These are phyloP conservation scores for Russula griseocarnosa DNA, from an alignment of 768 basidiomycete species.

Conservation along the genomic window DNA sequence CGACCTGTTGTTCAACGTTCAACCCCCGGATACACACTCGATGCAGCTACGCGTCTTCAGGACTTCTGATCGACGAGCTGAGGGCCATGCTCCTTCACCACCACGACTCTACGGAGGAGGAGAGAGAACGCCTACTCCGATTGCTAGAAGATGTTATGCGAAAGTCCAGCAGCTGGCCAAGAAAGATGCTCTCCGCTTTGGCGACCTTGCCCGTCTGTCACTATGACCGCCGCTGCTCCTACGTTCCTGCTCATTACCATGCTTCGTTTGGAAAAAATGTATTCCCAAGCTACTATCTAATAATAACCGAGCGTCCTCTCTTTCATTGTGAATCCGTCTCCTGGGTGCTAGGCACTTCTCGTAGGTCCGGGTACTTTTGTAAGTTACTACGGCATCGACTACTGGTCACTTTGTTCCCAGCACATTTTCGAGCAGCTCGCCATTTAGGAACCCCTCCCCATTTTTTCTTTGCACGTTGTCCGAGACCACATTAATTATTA, in stretches of 20 bases:
- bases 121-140: slow-evolving; percentile 15
- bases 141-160: slow-evolving; percentile 22
- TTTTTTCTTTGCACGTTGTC: not conserved
- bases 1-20: too few relatives aligned
- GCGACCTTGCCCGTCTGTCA: not conserved
- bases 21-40: not conserved
- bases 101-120: not conserved
- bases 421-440: not conserved
- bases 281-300: not conserved
- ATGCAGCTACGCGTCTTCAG: slow-evolving; percentile 16
- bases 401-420: too few relatives aligned
- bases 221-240: slow-evolving; percentile 1
- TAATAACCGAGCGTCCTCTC: not conserved
- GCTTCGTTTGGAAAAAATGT: not conserved
- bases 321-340: not conserved
- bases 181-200: not conserved
- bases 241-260: not conserved
- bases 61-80: slow-evolving; percentile 22
- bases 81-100: slow-evolving; percentile 3
- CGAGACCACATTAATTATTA: not conserved
- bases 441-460: not conserved
- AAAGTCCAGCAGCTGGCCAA: slow-evolving; percentile 7
- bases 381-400: not conserved
- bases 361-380: not conserved
- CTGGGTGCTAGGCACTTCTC: not conserved